phyloP scores from a whole-genome alignment of 2,329 filamentous ascomycete species.

The Fusarium sp. region DNA sequence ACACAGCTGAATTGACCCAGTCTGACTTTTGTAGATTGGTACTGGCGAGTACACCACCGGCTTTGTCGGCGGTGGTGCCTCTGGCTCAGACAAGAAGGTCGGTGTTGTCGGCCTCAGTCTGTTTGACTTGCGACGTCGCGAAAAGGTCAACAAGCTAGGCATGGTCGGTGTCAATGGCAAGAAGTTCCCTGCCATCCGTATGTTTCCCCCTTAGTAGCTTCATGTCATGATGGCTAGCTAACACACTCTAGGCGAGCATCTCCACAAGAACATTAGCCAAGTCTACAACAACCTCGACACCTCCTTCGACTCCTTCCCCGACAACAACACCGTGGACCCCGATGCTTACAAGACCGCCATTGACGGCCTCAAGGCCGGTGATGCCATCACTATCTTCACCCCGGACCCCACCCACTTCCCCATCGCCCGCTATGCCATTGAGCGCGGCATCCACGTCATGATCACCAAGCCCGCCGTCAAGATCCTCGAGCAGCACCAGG shows the following conservation, averaged over 20 bases:
- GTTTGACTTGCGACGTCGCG: constrained; percentile 85
- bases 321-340: constrained; percentile 74
- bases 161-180: constrained; percentile 91
- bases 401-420: constrained; percentile 92
- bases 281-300: constrained; percentile 91
- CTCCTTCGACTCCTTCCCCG: constrained; percentile 82
- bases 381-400: constrained; percentile 95
- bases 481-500: constrained; percentile 78
- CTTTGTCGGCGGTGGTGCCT: constrained; percentile 83
- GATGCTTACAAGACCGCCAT: constrained; percentile 90
- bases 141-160: constrained; percentile 83
- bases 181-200: constrained; percentile 91
- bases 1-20: neutral
- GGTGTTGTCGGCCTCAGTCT: constrained; percentile 90
- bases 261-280: constrained; percentile 84
- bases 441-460: constrained; percentile 86
- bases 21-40: constrained; percentile 66
- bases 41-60: constrained; percentile 98
- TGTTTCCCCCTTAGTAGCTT: constrained; percentile 45
- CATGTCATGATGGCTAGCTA: constrained; percentile 16
- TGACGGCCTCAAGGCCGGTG: constrained; percentile 79
- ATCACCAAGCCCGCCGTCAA: constrained; percentile 95
- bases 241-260: constrained; percentile 70
- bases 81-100: constrained; percentile 93
- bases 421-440: constrained; percentile 90